Percentiles rank a stretch among this genome's conserved stretches.
phyloP scores from a whole-genome alignment of 192 early-diverging fungal genomes.

The Backusella sp. region DNA sequence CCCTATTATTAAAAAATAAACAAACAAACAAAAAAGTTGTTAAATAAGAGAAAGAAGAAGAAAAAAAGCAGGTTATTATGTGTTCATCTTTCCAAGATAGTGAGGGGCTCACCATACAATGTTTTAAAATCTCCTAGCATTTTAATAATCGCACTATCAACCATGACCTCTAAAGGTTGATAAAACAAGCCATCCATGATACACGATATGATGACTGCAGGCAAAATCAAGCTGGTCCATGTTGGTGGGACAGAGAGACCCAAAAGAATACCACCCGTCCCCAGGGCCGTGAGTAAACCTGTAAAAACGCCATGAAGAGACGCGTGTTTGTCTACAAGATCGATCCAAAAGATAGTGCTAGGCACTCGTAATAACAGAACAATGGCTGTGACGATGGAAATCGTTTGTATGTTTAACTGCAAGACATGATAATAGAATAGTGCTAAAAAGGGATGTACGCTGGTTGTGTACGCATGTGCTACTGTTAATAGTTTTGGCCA shows the following conservation, averaged over 20 bases:
- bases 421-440: constrained; percentile 19
- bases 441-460: constrained; percentile 21
- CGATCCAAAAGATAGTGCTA: constrained; percentile 8
- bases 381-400: not conserved
- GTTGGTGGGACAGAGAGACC: constrained; percentile 18
- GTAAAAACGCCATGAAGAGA: constrained; percentile 22
- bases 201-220: not conserved
- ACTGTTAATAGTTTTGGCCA: constrained; percentile 23
- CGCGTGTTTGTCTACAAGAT: constrained; percentile 6
- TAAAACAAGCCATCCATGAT: constrained; percentile 27
- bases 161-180: constrained; percentile 18
- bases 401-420: not conserved
- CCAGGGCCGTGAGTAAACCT: constrained; percentile 14
- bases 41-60: not conserved
- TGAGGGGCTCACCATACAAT: constrained; percentile 23
- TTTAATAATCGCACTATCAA: constrained; percentile 28
- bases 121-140: constrained; percentile 26
- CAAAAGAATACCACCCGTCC: constrained; percentile 13
- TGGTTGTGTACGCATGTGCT: constrained; percentile 13
- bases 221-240: constrained; percentile 10
- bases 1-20: not conserved
- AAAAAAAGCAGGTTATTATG: not conserved
- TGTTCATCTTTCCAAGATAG: not conserved
- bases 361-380: not conserved
- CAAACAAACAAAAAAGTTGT: not conserved